These are phyloP conservation scores for Candida ulmi DNA, from an alignment of 805 yeast species.

Conservation along the genomic window DNA sequence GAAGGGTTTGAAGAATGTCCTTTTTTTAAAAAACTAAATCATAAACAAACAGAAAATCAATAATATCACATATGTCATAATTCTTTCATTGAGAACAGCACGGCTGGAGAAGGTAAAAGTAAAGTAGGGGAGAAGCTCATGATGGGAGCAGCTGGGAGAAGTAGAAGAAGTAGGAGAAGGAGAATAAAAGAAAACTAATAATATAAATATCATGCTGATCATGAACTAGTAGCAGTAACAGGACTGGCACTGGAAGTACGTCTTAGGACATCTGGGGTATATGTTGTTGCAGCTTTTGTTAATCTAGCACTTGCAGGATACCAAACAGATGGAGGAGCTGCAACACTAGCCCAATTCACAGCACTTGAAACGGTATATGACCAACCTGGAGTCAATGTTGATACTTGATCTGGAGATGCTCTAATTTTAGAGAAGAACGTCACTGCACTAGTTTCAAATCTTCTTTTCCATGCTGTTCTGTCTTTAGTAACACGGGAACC, in stretches of 20 bases:
- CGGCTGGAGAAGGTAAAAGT: too few species aligned
- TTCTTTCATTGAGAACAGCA: too few species aligned
- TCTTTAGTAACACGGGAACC: conserved; percentile 55
- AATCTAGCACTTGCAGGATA: conserved; percentile 55
- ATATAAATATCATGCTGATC: too few species aligned
- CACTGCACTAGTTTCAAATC: conserved; percentile 63
- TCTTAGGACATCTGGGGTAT: background rate
- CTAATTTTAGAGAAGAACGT: conserved; percentile 48
- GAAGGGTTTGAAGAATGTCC: too few species aligned
- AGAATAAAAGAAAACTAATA: too few species aligned
- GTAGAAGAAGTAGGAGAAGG: too few species aligned
- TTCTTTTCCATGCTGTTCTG: conserved; percentile 53
- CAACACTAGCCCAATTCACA: conserved; percentile 67
- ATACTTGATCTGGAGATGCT: conserved; percentile 28
- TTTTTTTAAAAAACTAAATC: too few species aligned
- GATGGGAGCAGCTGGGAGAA: too few species aligned
- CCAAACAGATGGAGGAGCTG: conserved; percentile 61
- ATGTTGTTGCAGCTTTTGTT: conserved; percentile 1
- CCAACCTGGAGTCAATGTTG: conserved; percentile 88
- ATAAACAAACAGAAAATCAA: too few species aligned
- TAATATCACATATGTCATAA: too few species aligned
- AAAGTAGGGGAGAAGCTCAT: too few species aligned
- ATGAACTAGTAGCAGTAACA: background rate
- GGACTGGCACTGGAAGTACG: background rate
- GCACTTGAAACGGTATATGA: conserved; percentile 58